Percentiles rank a stretch among this genome's conserved stretches.
These are phyloP conservation scores for Rhazya stricta DNA, from an alignment of 257 asterid species.

Conservation along the genomic window DNA sequence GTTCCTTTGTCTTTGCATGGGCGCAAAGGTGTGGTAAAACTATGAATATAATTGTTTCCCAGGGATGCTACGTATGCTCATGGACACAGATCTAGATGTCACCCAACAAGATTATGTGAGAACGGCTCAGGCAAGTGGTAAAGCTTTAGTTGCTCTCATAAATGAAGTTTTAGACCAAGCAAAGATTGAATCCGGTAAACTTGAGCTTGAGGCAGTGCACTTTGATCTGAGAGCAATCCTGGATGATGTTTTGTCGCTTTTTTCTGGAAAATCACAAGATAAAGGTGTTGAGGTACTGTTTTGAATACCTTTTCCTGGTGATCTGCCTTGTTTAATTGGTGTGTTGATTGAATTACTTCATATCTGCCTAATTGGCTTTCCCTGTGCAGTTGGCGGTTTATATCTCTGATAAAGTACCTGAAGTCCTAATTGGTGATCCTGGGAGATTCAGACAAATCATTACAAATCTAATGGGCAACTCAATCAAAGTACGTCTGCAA, in stretches of 20 bases:
- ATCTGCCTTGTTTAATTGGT: constrained; percentile 30
- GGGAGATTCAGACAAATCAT: constrained; percentile 90
- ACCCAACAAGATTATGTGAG: constrained; percentile 92
- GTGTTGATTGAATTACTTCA: constrained; percentile 16
- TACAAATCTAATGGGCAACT: constrained; percentile 85
- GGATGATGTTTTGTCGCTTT: constrained; percentile 53
- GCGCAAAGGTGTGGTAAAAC: constrained; percentile 4
- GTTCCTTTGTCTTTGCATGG: constrained; percentile 6
- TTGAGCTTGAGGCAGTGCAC: constrained; percentile 80
- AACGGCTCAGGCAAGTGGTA: constrained; percentile 98
- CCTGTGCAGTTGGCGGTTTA: constrained; percentile 77
- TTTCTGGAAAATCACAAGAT: constrained; percentile 85
- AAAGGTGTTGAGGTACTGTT: constrained; percentile 79
- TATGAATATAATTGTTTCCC: constrained; percentile 16
- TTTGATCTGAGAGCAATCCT: constrained; percentile 40
- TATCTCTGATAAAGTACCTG: constrained; percentile 76
- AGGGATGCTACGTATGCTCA: constrained; percentile 99
- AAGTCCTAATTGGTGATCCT: constrained; percentile 80
- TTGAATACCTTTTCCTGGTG: constrained; percentile 8
- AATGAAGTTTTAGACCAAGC: constrained; percentile 95
- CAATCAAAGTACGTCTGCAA: constrained; percentile 74
- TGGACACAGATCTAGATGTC: constrained; percentile 89
- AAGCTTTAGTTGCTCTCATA: constrained; percentile 93
- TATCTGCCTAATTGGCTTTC: neutral
- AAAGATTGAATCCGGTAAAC: constrained; percentile 96